Conservation (phyloP, 2,329 filamentous ascomycete species). For the Talaromyces sp. region DNA sequence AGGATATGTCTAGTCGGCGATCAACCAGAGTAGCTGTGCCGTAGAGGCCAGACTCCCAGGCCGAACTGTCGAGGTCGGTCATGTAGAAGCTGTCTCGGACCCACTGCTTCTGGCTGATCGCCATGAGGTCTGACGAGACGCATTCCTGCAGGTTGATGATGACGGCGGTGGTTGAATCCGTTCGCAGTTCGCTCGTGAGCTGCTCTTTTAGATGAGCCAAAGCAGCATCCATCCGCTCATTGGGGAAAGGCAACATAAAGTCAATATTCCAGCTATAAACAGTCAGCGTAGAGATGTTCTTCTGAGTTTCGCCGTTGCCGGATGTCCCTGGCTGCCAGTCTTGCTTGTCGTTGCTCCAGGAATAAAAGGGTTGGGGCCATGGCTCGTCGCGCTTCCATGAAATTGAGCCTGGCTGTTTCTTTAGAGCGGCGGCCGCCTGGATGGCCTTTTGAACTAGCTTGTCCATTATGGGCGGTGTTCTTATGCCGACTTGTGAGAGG, state of each 20-base stretch:
- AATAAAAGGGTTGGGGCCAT: constrained; percentile 16
- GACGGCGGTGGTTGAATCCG: constrained; percentile 17
- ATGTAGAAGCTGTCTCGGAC: constrained; percentile 43
- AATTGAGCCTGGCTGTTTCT: background rate
- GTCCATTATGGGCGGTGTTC: background rate
- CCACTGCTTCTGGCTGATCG: constrained; percentile 43
- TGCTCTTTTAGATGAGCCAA: constrained; percentile 31
- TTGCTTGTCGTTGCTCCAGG: constrained; percentile 9
- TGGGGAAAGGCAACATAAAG: constrained; percentile 32
- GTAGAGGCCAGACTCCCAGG: constrained; percentile 45
- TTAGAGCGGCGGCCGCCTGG: background rate
- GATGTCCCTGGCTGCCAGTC: constrained; percentile 11
- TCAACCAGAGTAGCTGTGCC: constrained; percentile 51
- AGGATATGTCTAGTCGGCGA: constrained; percentile 36
- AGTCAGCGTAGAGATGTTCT: background rate
- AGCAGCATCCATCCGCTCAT: constrained; percentile 38
- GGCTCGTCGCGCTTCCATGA: constrained; percentile 18
- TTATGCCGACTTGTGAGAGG: background rate
- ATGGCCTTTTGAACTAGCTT: background rate
- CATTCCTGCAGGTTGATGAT: constrained; percentile 53
- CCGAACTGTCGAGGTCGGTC: constrained; percentile 39
- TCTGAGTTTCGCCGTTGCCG: background rate
- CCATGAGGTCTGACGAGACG: constrained; percentile 37
- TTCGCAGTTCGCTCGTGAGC: constrained; percentile 17
- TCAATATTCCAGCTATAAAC: constrained; percentile 43